These are phyloP conservation scores for Sugiyamaella smithiae DNA, from an alignment of 805 yeast species.

Conservation along the genomic window DNA sequence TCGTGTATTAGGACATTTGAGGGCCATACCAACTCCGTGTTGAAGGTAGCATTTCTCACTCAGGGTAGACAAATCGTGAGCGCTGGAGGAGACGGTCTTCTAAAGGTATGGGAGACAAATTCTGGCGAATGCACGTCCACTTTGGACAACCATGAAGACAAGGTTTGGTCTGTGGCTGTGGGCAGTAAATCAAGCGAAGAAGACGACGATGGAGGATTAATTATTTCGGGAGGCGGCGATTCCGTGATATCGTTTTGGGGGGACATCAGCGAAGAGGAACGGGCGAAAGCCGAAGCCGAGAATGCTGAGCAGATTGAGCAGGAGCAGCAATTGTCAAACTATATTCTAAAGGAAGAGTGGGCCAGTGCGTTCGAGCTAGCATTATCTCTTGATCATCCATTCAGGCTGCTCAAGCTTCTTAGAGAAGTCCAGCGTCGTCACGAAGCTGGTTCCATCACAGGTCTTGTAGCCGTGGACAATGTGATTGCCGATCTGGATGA, in stretches of 20 bases:
- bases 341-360: constrained; percentile 73
- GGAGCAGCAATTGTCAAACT: constrained; percentile 83
- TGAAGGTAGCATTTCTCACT: constrained; percentile 69
- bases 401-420: constrained; percentile 77
- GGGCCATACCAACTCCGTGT: constrained; percentile 92
- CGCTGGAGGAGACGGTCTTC: constrained; percentile 91
- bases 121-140: constrained; percentile 80
- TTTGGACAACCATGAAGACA: constrained; percentile 84
- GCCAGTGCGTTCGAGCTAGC: constrained; percentile 84
- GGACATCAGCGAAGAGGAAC: constrained; percentile 77
- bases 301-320: constrained; percentile 68
- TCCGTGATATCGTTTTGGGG: constrained; percentile 87
- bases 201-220: constrained; percentile 63
- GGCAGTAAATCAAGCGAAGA: constrained; percentile 38
- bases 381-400: constrained; percentile 82
- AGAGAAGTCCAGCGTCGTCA: constrained; percentile 50
- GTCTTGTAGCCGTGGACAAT: constrained; percentile 60
- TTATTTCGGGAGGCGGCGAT: constrained; percentile 92
- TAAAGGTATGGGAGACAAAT: constrained; percentile 83
- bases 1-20: constrained; percentile 80
- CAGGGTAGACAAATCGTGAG: constrained; percentile 61
- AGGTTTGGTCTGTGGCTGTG: constrained; percentile 86
- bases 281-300: constrained; percentile 49
- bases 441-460: constrained; percentile 44
- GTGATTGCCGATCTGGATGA: constrained; percentile 56